Base-by-base conservation (phyloP, 202 grass and related monocot genomes). In the Setaria italica region DNA sequence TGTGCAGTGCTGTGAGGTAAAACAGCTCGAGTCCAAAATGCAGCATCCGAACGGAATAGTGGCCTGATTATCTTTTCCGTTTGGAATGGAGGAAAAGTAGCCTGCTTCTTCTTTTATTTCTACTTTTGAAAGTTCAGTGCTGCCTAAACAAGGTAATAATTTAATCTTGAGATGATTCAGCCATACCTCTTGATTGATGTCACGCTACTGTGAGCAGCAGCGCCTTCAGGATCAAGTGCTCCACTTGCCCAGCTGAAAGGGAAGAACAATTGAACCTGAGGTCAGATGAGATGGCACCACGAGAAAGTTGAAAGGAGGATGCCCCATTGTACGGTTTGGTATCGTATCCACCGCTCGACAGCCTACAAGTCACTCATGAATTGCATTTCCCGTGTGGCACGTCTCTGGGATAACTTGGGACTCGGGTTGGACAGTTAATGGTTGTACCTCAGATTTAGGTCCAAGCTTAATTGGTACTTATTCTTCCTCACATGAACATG, bases 211-310 rank as follows among this genome's bases (percentile, higher is more conserved):
- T 91, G 65, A 6, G 59, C 65, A 66, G 86, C 72, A 88, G 86
- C 72, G 4, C 93, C 89, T 73, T 94, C 91, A 66, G 93, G 96
- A 91, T 95, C 88, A 58, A 99, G 90, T 53, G 91, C 93, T 85
- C 96, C 96, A 86, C 93, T 99, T 80, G 91, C 93, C 93, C 96
- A 99, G 58, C 96, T 99, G 84, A 94, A 80, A 89, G 76, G 48
- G 64, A 30, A 21, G 78, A 10, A 73, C 30, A 70, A 63, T 37
- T 76, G 65, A 87, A 87, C 25, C 6, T 67, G 15, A 75, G 15
- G 21, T 59, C 79, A 78, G 78, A 72, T 64, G 78, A 77, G 83
- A 51, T 76, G 72, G 50, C 43, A 51, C 80, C 32, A 80, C 78
- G 54, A 84, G 76, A 85, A 80, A 84, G 37, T 53, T 20, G 47